Conservation (phyloP, 345 rosid species). For the Citrus cavaleriei region DNA sequence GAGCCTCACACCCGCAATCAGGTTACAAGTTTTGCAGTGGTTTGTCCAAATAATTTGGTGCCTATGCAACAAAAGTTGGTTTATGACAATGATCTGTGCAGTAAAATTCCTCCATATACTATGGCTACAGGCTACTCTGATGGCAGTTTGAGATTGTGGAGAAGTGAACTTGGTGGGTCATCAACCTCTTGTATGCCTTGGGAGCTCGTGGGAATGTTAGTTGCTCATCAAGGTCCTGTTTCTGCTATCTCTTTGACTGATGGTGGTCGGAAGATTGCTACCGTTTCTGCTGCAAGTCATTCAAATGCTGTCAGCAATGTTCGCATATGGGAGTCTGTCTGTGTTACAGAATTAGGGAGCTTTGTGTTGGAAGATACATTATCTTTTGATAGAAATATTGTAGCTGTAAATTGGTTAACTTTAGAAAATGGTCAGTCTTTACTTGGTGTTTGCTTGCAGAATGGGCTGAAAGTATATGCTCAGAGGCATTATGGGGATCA, state of each 20-base stretch:
- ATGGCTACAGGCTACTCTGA: conserved; percentile 81
- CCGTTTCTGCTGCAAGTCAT: conserved; percentile 36
- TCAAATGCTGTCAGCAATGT: conserved; percentile 30
- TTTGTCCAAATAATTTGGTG: conserved; percentile 38
- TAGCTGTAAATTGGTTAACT: conserved; percentile 67
- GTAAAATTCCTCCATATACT: conserved; percentile 48
- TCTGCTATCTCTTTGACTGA: conserved; percentile 50
- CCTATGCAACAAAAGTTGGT: conserved; percentile 27
- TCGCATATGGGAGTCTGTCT: conserved; percentile 59
- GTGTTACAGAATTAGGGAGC: conserved; percentile 52
- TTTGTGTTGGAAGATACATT: conserved; percentile 64
- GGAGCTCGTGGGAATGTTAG: conserved; percentile 78
- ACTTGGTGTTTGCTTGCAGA: conserved; percentile 70
- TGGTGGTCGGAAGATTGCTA: conserved; percentile 73
- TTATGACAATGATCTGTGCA: conserved; percentile 19
- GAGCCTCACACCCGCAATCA: conserved; percentile 47
- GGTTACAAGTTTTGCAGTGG: conserved; percentile 69
- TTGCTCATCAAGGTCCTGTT: conserved; percentile 54
- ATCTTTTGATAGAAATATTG: conserved; percentile 40
- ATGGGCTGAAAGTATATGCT: conserved; percentile 66
- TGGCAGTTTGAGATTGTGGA: conserved; percentile 86
- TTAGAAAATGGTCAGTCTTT: conserved; percentile 60
- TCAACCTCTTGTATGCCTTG: conserved; percentile 36
- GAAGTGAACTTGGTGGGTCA: conserved; percentile 38
- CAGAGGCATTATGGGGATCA: conserved; percentile 46